phyloP scores from a whole-genome alignment of 139 green algal genomes.

The Closterium sp. region DNA sequence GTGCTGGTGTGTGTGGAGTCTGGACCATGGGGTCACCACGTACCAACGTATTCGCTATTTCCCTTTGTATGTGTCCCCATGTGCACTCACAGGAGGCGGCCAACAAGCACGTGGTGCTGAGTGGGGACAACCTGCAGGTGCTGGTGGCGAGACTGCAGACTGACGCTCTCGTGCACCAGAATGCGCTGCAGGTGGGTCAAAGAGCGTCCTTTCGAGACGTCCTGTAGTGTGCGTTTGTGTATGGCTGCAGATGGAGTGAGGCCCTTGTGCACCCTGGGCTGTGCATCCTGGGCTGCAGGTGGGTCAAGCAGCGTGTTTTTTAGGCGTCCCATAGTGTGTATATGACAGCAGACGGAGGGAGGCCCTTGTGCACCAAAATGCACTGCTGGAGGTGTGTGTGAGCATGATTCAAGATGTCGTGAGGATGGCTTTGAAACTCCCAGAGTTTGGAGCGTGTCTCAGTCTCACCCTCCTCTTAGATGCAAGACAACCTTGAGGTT shows the following conservation, averaged over 20 bases:
- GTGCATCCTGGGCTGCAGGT: background rate
- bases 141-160: constrained; percentile 37
- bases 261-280: constrained; percentile 12
- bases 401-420: too few species aligned
- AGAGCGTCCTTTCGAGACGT: too few species aligned
- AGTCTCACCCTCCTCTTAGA: too few species aligned
- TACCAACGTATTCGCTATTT: too few species aligned
- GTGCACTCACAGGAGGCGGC: constrained; percentile 14
- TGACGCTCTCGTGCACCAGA: constrained; percentile 22
- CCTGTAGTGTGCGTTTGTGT: background rate
- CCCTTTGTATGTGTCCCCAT: too few species aligned
- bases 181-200: constrained; percentile 33
- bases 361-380: constrained; percentile 14
- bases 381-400: constrained; percentile 33
- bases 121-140: constrained; percentile 26
- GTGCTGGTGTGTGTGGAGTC: background rate
- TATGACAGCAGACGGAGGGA: constrained; percentile 18
- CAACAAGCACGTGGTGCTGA: constrained; percentile 39
- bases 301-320: constrained; percentile 5
- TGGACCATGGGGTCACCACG: too few species aligned
- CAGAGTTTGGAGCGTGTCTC: too few species aligned
- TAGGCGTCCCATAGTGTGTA: too few species aligned
- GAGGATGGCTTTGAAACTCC: too few species aligned
- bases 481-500: too few species aligned
- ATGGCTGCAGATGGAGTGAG: background rate